Conservation (phyloP, 2,329 filamentous ascomycete species). For the Cadophora sp. region DNA sequence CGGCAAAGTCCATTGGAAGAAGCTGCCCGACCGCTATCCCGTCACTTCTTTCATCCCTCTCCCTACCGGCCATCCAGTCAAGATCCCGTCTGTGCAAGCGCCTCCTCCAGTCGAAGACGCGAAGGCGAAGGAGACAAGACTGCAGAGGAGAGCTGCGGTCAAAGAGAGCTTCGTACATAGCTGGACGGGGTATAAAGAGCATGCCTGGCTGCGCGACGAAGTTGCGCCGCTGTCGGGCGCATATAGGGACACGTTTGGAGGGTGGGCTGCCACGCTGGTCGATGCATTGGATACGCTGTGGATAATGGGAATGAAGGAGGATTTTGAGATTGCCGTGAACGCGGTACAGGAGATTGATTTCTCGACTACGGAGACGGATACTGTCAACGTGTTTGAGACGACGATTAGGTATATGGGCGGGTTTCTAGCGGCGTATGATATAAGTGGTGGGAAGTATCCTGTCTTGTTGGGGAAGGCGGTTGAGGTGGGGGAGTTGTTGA, state of each 20-base stretch:
- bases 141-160: constrained; percentile 37
- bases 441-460: constrained; percentile 74
- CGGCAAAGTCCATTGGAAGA: constrained; percentile 57
- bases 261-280: constrained; percentile 88
- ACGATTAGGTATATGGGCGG: constrained; percentile 92
- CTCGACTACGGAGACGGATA: constrained; percentile 59
- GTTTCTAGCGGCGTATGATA: constrained; percentile 84
- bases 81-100: constrained; percentile 41
- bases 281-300: constrained; percentile 84
- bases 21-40: constrained; percentile 40
- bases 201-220: constrained; percentile 89
- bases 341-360: constrained; percentile 81
- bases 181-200: constrained; percentile 82
- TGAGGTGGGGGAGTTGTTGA: constrained; percentile 74
- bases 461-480: constrained; percentile 72
- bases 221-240: constrained; percentile 72
- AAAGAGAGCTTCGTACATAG: constrained; percentile 48
- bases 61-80: constrained; percentile 36
- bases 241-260: constrained; percentile 83
- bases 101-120: constrained; percentile 34
- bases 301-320: constrained; percentile 81
- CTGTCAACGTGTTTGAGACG: constrained; percentile 76
- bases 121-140: constrained; percentile 33
- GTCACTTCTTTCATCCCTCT: constrained; percentile 39
- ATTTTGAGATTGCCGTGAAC: constrained; percentile 79